Evolutionary conservation across 1,284 basidiomycete genomes (phyloP), one percentile per base, ranked within the genome.

Genomic region (Lignosus rhinocerotis): DNA sequence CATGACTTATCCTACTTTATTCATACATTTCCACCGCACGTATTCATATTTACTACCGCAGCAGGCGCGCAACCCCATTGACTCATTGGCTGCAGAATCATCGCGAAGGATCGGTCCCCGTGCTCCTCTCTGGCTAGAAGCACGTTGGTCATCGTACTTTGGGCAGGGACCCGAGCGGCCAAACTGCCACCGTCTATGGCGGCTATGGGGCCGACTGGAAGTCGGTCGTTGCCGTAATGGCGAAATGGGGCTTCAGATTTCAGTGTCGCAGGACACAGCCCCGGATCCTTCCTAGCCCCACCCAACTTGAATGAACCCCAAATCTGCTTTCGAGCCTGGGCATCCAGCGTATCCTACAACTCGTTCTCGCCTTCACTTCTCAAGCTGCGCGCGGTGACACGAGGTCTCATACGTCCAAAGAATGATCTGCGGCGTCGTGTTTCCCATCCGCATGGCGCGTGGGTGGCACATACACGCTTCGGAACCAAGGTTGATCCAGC

Each of bases 81-180:
- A 39, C 45, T 47, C 52, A 44, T 49, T 57, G 45, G 58, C 56
- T 51, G 53, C 51, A n/a, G 58, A 60, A 53, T 59, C 54, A 63
- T 59, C 62, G 55, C 33, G 59, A 63, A 63, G 56, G 51, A 48
- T 11, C 50, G 46, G 48, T 21, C 47, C 62, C 59, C 61, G 51
- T 43, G 55, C 53, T 52, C 43, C 45, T 54, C 50, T 53, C 55
- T 53, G 52, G 47, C 45, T 25, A 42, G 55, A 52, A 46, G 47
- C 21, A 33, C 46, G 12, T 11, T 6, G 31, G 12, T 30, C 19
- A n/a, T 12, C 19, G n/a, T 25, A 3, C 3, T 6, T 32, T 34
- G 46, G 48, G 41, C 31, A 32, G 53, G 25, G 25, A 25, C 31
- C 42, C 44, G 41, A 56, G 53, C 42, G 50, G 49, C 31, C 10